Conservation (phyloP, 1,284 basidiomycete genomes). For the Ceratobasidium sp. region DNA sequence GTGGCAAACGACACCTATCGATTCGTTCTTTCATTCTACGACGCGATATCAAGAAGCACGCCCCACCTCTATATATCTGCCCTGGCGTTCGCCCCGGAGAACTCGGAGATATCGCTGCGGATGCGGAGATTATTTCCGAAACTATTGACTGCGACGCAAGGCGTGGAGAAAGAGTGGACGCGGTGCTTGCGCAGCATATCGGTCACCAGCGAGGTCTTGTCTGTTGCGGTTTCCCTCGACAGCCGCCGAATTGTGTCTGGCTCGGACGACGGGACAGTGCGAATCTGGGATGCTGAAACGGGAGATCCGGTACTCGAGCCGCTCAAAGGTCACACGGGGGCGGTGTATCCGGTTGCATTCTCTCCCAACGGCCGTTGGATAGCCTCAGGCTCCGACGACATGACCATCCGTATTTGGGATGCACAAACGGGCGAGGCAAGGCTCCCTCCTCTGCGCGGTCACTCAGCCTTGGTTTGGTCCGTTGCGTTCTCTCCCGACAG, state of each 20-base stretch:
- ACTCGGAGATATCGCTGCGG: not conserved
- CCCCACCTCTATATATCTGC: not conserved
- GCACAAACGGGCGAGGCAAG: slow-evolving; percentile 1
- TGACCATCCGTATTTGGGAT: slow-evolving; percentile 43
- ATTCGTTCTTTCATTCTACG: not conserved
- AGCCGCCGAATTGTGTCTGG: slow-evolving; percentile 15
- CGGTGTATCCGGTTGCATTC: slow-evolving; percentile 20
- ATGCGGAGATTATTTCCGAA: not conserved
- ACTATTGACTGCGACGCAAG: not conserved
- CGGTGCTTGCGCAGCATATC: not conserved
- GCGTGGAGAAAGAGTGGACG: not conserved
- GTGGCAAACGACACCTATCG: not conserved
- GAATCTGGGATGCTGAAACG: slow-evolving; percentile 39
- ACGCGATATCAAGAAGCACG: not conserved
- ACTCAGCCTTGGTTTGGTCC: not conserved
- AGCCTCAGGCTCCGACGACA: slow-evolving; percentile 43
- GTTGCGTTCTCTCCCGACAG: not conserved
- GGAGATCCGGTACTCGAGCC: not conserved
- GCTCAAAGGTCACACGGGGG: not conserved
- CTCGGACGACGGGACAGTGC: not conserved
- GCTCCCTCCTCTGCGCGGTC: slow-evolving; percentile 3
- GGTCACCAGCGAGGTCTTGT: not conserved
- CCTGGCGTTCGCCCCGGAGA: not conserved
- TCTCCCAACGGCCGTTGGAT: slow-evolving; percentile 41
- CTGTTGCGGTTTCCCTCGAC: slow-evolving; percentile 40